Evolutionary conservation across 805 yeast genomes (phyloP), one percentile per base, ranked within the genome.

Genomic region (Pichia membranifaciens): DNA sequence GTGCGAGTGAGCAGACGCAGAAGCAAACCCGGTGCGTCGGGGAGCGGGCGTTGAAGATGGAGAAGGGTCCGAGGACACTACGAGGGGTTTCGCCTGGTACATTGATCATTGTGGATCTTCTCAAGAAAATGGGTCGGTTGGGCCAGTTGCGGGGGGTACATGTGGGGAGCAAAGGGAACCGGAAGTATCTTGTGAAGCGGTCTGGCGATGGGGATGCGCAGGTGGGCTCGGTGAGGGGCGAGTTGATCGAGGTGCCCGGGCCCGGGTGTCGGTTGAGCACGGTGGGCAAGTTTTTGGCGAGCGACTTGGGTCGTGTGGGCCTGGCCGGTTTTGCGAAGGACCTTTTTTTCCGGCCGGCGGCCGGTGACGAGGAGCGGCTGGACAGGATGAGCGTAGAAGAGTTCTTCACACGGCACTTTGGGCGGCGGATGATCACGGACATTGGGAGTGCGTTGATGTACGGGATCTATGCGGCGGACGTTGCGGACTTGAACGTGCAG

Each of bases 381-480:
- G 42, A 38, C 20, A 42, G 40, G 16, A 35, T 45, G 47, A 43
- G 49, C 18, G 50, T 91, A 1, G 81, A 77, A 39, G 68, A 74
- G 2, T 87, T 88, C 57, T 61, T 90, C 32, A 59, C 68, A 2
- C 69, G 97, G 53, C 66, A 96, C 51, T 82, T 89, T 60, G 90
- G 90, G 3, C 69, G 70, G 8, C 68, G 71, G 8, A 18, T 67
- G n/a, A 69, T 75, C 3, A 68, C 67, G 48, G 81, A 86, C 43
- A 65, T 91, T 13, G 66, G 85, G 18, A 85, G 96, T 64, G 98
- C 96, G 0, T 67, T 89, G 4, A 71, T 84, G 61, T 88, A 89
- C 58, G 99, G 99, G 0, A 81, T 93, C 1, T 91, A 89, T 63
- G 96, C 95, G 1, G 93, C 87, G n/a, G 95, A 90, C 62, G 72